phyloP scores from a whole-genome alignment of 2,329 filamentous ascomycete genomes.

The Penicillium sp. region DNA sequence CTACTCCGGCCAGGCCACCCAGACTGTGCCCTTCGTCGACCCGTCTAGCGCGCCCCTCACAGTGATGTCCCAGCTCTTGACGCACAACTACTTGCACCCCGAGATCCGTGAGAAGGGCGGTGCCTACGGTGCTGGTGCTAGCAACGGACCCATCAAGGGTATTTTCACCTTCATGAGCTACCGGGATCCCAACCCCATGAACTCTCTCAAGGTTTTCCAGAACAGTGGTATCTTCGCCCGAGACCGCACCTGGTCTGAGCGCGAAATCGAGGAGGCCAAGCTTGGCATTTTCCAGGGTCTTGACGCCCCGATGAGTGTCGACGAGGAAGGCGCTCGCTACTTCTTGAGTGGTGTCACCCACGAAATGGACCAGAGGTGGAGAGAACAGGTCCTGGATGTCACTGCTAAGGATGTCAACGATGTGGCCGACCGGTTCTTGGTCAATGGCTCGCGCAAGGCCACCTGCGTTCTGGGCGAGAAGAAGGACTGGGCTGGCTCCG shows the following conservation, averaged over 20 bases:
- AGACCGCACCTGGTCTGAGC: slow-evolving; percentile 77
- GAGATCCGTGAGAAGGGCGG: slow-evolving; percentile 98
- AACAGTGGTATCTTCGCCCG: slow-evolving; percentile 82
- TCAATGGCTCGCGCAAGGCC: slow-evolving; percentile 66
- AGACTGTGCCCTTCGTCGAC: slow-evolving; percentile 82
- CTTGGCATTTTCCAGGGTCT: slow-evolving; percentile 90
- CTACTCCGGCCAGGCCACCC: slow-evolving; percentile 81
- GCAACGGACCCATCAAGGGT: slow-evolving; percentile 76
- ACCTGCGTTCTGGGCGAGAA: slow-evolving; percentile 80
- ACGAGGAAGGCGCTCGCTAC: slow-evolving; percentile 80
- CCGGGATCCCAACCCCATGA: slow-evolving; percentile 91
- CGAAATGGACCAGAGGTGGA: slow-evolving; percentile 83
- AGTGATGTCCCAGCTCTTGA: slow-evolving; percentile 87
- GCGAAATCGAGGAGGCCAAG: slow-evolving; percentile 94
- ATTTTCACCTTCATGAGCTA: slow-evolving; percentile 96
- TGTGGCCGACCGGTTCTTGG: slow-evolving; percentile 80
- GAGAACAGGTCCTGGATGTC: slow-evolving; percentile 86
- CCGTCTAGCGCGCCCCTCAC: slow-evolving; percentile 78
- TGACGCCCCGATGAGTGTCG: slow-evolving; percentile 86
- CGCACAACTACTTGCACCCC: slow-evolving; percentile 94
- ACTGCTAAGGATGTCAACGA: slow-evolving; percentile 76
- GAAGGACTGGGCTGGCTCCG: slow-evolving; percentile 71
- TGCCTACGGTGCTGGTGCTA: slow-evolving; percentile 91
- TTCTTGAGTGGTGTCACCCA: slow-evolving; percentile 86
- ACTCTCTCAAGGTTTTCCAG: slow-evolving; percentile 82